Conservation (phyloP, 2,329 filamentous ascomycete genomes). For the Hyphodiscus sp. region DNA sequence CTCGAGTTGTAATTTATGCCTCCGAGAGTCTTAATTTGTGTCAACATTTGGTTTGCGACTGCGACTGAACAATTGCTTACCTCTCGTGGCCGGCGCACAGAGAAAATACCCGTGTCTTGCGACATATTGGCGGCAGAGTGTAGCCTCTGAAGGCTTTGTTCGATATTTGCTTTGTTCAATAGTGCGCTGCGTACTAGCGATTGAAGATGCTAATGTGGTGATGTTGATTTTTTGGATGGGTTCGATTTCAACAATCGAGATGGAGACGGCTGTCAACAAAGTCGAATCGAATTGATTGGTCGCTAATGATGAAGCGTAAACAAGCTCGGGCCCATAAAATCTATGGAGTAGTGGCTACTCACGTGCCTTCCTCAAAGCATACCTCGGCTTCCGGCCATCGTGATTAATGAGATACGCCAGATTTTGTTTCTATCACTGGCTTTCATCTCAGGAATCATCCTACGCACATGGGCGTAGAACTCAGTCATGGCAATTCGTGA, state of each 20-base stretch:
- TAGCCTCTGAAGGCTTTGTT: background rate
- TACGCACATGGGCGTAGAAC: background rate
- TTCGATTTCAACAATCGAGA: no score
- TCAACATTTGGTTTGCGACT: constrained; percentile 6
- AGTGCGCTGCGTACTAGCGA: background rate
- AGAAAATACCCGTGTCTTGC: constrained; percentile 83
- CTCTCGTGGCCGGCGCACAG: constrained; percentile 85
- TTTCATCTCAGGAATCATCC: constrained; percentile 2
- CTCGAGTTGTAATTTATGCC: constrained; percentile 75
- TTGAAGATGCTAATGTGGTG: background rate
- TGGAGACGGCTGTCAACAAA: background rate
- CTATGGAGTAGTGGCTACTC: background rate
- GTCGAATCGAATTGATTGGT: background rate
- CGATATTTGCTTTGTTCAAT: background rate
- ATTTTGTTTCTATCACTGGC: background rate
- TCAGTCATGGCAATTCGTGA: constrained; percentile 76
- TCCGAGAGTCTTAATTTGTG: constrained; percentile 64
- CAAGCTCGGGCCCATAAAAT: constrained; percentile 1
- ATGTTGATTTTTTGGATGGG: background rate
- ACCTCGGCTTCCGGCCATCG: constrained; percentile 16
- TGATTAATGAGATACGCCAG: constrained; percentile 2
- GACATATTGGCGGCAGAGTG: constrained; percentile 51
- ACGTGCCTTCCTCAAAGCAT: background rate
- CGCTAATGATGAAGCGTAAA: background rate
- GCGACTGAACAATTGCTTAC: constrained; percentile 42